Percentiles rank a stretch among this genome's conserved stretches.
Evolutionary conservation across 768 basidiomycete species (phyloP).

Genomic region (Kwoniella botswanensis): DNA sequence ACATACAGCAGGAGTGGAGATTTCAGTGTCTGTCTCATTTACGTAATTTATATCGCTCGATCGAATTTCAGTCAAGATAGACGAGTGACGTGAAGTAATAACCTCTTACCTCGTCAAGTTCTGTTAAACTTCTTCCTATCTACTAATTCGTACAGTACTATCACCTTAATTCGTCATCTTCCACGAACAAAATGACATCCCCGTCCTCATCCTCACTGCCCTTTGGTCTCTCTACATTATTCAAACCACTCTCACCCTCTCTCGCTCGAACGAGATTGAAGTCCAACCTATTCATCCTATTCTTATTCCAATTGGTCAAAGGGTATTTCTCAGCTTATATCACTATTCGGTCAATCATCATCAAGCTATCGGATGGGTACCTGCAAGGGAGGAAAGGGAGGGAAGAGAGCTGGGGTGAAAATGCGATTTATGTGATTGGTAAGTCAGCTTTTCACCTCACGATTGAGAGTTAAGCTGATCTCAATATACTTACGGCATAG

Average conservation of each 20-base stretch:
- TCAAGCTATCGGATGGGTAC: constrained; percentile 29
- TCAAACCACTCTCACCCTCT: constrained; percentile 26
- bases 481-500: constrained; percentile 6
- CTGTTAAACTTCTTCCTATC: no score
- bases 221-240: constrained; percentile 16
- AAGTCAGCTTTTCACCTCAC: constrained; percentile 1
- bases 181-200: background rate
- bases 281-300: constrained; percentile 43
- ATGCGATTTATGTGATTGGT: constrained; percentile 27
- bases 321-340: constrained; percentile 41
- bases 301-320: constrained; percentile 26
- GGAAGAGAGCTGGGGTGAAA: constrained; percentile 22
- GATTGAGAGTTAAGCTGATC: background rate
- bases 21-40: background rate
- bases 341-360: constrained; percentile 26
- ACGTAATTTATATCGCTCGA: background rate
- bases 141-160: no score
- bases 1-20: no score
- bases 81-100: no score
- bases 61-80: background rate
- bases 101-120: no score
- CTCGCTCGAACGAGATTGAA: constrained; percentile 40
- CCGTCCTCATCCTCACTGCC: constrained; percentile 11
- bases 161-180: no score
- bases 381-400: constrained; percentile 21